Conservation (phyloP, 768 basidiomycete species). For the Paxillus involutus region DNA sequence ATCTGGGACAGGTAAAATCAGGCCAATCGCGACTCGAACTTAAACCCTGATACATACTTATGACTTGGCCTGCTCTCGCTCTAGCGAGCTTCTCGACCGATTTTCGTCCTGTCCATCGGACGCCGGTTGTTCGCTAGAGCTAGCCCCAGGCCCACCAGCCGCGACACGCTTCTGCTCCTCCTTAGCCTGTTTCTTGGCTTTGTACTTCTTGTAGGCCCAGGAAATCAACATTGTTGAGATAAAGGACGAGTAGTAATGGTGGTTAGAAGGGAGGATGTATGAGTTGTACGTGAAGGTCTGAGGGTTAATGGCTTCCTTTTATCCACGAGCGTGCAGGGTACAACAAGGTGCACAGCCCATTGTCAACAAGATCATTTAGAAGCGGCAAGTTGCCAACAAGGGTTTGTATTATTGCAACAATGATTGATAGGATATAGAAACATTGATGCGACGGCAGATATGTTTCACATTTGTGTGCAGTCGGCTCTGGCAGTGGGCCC, state of each 20-base stretch:
- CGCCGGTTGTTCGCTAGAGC: not conserved
- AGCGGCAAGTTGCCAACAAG: not conserved
- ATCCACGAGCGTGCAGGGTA: too few relatives aligned
- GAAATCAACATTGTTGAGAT: constrained; percentile 6
- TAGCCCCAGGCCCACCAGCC: not conserved
- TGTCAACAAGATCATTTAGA: not conserved
- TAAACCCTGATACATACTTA: constrained; percentile 10
- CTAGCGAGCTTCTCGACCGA: not conserved
- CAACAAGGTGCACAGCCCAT: not conserved
- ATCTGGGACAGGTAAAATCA: not conserved
- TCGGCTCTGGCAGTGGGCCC: too few relatives aligned
- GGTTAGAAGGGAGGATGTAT: not conserved
- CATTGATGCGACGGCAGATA: too few relatives aligned
- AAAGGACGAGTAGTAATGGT: not conserved
- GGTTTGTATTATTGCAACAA: too few relatives aligned
- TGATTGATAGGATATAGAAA: too few relatives aligned
- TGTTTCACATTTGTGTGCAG: too few relatives aligned
- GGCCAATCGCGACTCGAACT: not conserved
- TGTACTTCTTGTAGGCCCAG: constrained; percentile 26
- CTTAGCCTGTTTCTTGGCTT: constrained; percentile 19
- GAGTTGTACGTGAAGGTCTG: not conserved
- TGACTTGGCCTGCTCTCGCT: not conserved
- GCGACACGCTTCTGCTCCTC: constrained; percentile 12
- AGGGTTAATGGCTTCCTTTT: not conserved
- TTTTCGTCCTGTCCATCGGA: not conserved